Evolutionary conservation across 148 eudicot genomes (phyloP), one percentile per base, ranked within the genome.

Genomic region (Camellia japonica): DNA sequence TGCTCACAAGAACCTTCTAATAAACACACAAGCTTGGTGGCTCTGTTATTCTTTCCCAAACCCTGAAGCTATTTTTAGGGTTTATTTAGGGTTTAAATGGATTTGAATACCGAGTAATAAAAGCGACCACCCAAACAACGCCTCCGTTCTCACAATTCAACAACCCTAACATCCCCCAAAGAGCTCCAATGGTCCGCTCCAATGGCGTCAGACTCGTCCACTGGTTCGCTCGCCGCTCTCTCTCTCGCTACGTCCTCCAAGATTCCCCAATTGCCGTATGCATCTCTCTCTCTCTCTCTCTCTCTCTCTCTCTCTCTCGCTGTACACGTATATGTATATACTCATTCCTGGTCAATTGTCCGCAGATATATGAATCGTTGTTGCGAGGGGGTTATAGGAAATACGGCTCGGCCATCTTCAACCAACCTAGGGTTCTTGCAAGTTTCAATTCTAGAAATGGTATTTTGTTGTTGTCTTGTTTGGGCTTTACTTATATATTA

Each of bases 291-390:
- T 47, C 14, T 14, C 60, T 8, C 55, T 69, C 72, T 52, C 7
- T 9, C 52, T 7, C 43, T 1, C 12, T 66, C 46, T 59, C 15
- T 13, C 15, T 13, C 13, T 74, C 62, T 58, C 0, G 55, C 15
- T 68, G 79, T 71, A 66, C 54, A 19, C 0, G 15, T 52, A 20
- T 65, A 15, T 56, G 4, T 10, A 3, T 42, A 7, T 14, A 23
- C 11, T 44, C 63, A 16, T 9, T 76, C 6, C 4, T 62, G 82
- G 14, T 75, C 66, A n/a, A 68, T 68, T 58, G 41, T 49, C 76
- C 52, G 82, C 85, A 93, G 94, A 71, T 82, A 9, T 80, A 56
- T 65, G 85, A 82, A 68, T 83, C 83, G 61, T 68, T 81, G 75
- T 55, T 78, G 69, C 82, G 82, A 9, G 84, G 82, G 52, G 82